Evolutionary conservation across 495 filamentous ascomycete species (phyloP), one percentile per base, ranked within the genome.

Genomic region (Xylaria intraflava): DNA sequence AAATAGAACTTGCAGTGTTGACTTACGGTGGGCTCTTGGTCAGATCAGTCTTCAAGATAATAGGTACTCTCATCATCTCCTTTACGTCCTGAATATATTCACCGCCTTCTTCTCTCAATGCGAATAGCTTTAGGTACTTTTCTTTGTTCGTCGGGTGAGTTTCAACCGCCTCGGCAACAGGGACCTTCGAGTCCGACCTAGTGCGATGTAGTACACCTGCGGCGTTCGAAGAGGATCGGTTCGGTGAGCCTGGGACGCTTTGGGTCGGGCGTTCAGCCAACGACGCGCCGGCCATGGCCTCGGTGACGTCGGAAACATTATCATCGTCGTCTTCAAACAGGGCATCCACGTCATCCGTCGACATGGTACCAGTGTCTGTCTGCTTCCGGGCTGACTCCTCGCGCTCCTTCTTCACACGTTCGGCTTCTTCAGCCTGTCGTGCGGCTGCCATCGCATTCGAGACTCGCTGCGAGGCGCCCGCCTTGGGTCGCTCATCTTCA

Each of bases 21-120:
- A 88, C 92, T 76, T 86, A 97, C 89, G 93, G 93, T 72, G 93
- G 93, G 69, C 93, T 97, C 86, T 97, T 98, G 76, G 79, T 88
- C 62, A 98, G 79, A 72, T 98, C 93, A 30, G 93, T 98, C 83
- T 96, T 98, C 46, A 98, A 72, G 62, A 97, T 95, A 53, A 98
- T 88, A 2, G 93, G 93, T 46, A 98, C 89, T 50, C 90, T 79
- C 31, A 90, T 92, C 89, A 98, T 96, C 78, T 98, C 93, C 23
- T 83, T 89, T 55, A 98, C 90, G 68, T 97, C 93, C 69, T 98
- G 93, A 62, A 98, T 95, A 73, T 94, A 91, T 49, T 96, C 89
- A 30, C 94, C 90, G 56, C 87, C 86, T 72, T 94, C 90, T 64
- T 98, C 94, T 40, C 94, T 77, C 60, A 98, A 74, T 60, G 83